A percentile compares a stretch with the other conserved stretches of the same genome.
phyloP scores from a whole-genome alignment of 768 basidiomycete species.

The Myochromella boudieri region DNA sequence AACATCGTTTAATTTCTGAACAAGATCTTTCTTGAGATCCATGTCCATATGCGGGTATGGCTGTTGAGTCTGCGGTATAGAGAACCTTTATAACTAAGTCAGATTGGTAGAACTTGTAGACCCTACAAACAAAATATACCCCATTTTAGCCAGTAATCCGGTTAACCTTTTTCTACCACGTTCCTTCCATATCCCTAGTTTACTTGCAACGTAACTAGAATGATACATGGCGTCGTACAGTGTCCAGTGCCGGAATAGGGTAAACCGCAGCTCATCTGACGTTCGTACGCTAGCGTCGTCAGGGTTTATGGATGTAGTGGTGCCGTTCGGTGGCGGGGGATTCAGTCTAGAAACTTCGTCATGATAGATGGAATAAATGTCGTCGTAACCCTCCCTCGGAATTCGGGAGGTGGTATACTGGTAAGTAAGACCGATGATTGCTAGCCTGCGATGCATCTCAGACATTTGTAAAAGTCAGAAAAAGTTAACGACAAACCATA shows the following conservation, averaged over 20 bases:
- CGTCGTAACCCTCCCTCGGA: conserved; percentile 83
- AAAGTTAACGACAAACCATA: conserved; percentile 65
- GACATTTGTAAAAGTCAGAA: not conserved
- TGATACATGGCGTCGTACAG: conserved; percentile 98
- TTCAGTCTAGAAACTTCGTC: conserved; percentile 96
- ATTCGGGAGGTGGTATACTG: conserved; percentile 90
- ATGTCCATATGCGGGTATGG: conserved; percentile 95
- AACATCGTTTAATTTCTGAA: conserved; percentile 81
- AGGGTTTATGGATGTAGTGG: conserved; percentile 58
- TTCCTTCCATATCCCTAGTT: conserved; percentile 96
- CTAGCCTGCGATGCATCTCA: conserved; percentile 57
- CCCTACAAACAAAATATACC: conserved; percentile 49
- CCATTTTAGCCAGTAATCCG: conserved; percentile 97
- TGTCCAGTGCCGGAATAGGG: conserved; percentile 96
- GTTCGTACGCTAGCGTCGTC: conserved; percentile 84
- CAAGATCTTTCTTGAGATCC: conserved; percentile 81
- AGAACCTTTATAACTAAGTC: conserved; percentile 61
- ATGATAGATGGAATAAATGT: conserved; percentile 73
- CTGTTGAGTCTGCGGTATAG: conserved; percentile 91
- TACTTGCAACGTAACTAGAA: conserved; percentile 93
- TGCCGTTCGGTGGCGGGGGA: conserved; percentile 45
- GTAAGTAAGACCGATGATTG: conserved; percentile 89
- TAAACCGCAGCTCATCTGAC: conserved; percentile 90
- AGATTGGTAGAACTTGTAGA: not conserved
- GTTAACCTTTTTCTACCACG: conserved; percentile 85